Conservation (phyloP, 495 filamentous ascomycete genomes). For the Viridothelium virens region DNA sequence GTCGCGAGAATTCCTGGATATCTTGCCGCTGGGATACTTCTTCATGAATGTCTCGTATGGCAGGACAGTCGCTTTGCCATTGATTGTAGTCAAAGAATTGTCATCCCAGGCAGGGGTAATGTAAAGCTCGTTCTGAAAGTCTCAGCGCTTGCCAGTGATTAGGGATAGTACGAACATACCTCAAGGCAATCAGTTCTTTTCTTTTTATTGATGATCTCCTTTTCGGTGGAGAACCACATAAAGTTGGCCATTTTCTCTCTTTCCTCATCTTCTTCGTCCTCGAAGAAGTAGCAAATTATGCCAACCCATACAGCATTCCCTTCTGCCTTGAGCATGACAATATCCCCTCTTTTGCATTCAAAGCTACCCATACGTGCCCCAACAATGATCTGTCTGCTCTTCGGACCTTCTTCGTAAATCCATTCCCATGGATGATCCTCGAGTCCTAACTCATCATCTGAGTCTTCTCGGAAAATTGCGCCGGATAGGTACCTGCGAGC, state of each 20-base stretch:
- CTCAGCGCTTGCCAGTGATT: background rate
- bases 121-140: slow-evolving; percentile 73
- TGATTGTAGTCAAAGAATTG: slow-evolving; percentile 83
- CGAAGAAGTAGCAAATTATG: slow-evolving; percentile 69
- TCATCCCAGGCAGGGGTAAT: slow-evolving; percentile 75
- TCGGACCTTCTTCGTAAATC: slow-evolving; percentile 54
- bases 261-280: slow-evolving; percentile 41
- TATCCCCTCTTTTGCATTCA: slow-evolving; percentile 71
- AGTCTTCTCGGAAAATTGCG: slow-evolving; percentile 70
- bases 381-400: slow-evolving; percentile 44
- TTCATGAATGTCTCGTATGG: slow-evolving; percentile 58
- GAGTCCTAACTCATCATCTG: slow-evolving; percentile 80
- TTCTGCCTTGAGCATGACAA: slow-evolving; percentile 78
- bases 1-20: slow-evolving; percentile 65
- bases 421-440: slow-evolving; percentile 90
- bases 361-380: slow-evolving; percentile 84
- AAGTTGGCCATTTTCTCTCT: slow-evolving; percentile 27
- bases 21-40: slow-evolving; percentile 66
- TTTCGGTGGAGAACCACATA: slow-evolving; percentile 80
- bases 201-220: slow-evolving; percentile 77
- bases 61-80: slow-evolving; percentile 74
- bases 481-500: slow-evolving; percentile 57
- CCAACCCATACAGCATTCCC: slow-evolving; percentile 84
- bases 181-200: slow-evolving; percentile 72
- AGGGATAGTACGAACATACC: slow-evolving; percentile 32